Base-by-base conservation (phyloP, 2,329 filamentous ascomycete genomes). In the Graphiopsis chlorocephala region DNA sequence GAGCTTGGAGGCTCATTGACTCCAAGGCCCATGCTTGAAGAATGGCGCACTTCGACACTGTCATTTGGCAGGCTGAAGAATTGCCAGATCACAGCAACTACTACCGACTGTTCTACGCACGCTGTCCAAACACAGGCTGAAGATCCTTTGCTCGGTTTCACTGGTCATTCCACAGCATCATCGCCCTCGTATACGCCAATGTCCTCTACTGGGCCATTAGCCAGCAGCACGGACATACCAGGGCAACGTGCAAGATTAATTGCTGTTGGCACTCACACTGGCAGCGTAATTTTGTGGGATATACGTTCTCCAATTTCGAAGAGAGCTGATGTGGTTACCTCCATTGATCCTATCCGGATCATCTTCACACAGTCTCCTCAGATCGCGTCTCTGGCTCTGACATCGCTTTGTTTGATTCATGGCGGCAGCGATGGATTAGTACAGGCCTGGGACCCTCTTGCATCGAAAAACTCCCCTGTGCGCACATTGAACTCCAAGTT, bases 391-490 rank as follows among this genome's bases (percentile, higher is more conserved):
- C 78, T 99, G 17, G 95, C 90, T 6, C 77, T 97, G 55, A 92
- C 93, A 1, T 90, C 92, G 1, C 81, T 99, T 17, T 96, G 96
- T 74, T 79, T 99, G 17, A 90, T 98, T 7, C 92, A 97, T 75
- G 95, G 95, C 58, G 95, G 95, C 28, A 97, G 91, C 70, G 95
- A 99, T 78, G 94, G 95, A 0, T 85, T 98, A 3, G 94, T 97
- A 4, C 95, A 98, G 76, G 91, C 93, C 6, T 99, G 95, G 95
- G 95, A 99, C 79, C 91, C 91, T n/a, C 81, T 99, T 55, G 92
- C 89, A 0, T 98, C 94, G 1, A 90, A 85, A 0, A 78, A 84
- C 20, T 87, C 89, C 23, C 92, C 95, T 0, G 85, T 98, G 60
- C 88, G 93, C 45, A 98, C 93, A 0, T 82, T 99, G 62, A 93